phyloP scores from a whole-genome alignment of 768 basidiomycete species.

The Kwoniella mangroviensis region DNA sequence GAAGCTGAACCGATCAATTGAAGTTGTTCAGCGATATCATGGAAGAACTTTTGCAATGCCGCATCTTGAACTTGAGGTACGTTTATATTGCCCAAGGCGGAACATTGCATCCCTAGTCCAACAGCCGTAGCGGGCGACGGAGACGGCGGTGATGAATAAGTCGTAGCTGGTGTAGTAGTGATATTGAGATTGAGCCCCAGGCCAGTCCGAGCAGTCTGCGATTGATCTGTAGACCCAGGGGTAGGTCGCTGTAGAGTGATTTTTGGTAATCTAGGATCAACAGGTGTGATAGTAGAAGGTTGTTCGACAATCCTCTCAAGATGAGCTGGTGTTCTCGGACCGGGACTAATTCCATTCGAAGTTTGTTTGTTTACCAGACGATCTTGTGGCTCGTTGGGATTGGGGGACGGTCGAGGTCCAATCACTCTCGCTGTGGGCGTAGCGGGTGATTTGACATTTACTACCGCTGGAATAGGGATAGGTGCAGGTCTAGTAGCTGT shows the following conservation, averaged over 20 bases:
- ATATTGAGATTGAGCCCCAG: constrained; percentile 34
- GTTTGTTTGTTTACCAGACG: not conserved
- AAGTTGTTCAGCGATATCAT: constrained; percentile 79
- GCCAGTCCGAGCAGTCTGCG: constrained; percentile 19
- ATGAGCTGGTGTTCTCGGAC: constrained; percentile 22
- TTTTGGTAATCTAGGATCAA: constrained; percentile 38
- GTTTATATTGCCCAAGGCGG: constrained; percentile 57
- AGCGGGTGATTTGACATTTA: constrained; percentile 4
- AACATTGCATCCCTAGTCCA: constrained; percentile 11
- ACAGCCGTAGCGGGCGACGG: constrained; percentile 28
- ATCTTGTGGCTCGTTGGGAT: constrained; percentile 11
- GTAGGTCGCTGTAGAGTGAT: constrained; percentile 47
- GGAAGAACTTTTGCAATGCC: constrained; percentile 78
- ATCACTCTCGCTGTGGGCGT: constrained; percentile 20
- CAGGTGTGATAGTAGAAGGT: constrained; percentile 27
- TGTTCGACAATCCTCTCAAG: constrained; percentile 5
- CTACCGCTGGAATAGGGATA: constrained; percentile 8
- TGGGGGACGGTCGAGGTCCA: constrained; percentile 21
- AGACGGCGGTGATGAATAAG: constrained; percentile 19
- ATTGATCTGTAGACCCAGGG: constrained; percentile 17
- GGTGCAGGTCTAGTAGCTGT: constrained; percentile 26
- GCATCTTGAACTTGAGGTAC: constrained; percentile 74
- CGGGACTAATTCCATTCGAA: not conserved
- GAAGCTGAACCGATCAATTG: constrained; percentile 67
- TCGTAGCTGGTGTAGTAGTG: not conserved